Conservation (phyloP, 805 yeast species). For the Candida quercuum region DNA sequence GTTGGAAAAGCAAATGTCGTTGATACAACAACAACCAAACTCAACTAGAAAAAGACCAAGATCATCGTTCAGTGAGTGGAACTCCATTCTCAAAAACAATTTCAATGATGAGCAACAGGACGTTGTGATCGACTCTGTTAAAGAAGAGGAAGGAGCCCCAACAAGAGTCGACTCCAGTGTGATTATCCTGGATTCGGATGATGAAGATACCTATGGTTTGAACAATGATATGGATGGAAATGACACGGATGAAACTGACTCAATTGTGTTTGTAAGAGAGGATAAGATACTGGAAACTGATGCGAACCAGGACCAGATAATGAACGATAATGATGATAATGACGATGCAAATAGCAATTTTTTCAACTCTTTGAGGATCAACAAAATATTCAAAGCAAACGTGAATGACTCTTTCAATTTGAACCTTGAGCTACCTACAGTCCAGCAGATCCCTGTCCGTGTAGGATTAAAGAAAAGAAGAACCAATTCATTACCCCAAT, state of each 20-base stretch:
- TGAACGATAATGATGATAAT: not conserved
- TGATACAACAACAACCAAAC: constrained; percentile 23
- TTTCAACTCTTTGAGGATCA: not conserved
- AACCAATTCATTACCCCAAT: constrained; percentile 50
- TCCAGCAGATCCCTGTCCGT: constrained; percentile 10
- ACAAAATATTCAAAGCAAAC: not conserved
- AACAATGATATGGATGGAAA: constrained; percentile 10
- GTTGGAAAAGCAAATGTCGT: too few species aligned
- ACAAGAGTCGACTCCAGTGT: constrained; percentile 13
- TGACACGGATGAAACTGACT: constrained; percentile 13
- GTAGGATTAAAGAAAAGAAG: constrained; percentile 37
- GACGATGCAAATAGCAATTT: constrained; percentile 5
- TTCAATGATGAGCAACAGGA: constrained; percentile 7
- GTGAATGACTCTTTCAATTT: constrained; percentile 12
- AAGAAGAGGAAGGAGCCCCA: too few species aligned
- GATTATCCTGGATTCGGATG: constrained; percentile 36
- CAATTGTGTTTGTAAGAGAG: constrained; percentile 12
- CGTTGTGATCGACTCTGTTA: too few species aligned
- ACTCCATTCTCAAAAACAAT: constrained; percentile 17
- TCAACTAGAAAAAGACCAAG: constrained; percentile 35
- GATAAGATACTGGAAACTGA: constrained; percentile 8
- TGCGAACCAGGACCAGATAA: too few species aligned
- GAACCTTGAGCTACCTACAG: constrained; percentile 6
- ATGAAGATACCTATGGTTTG: constrained; percentile 28
- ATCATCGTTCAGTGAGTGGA: constrained; percentile 24